These are phyloP conservation scores for Alternaria burnsii DNA, from an alignment of 2,329 filamentous ascomycete species.

Conservation along the genomic window DNA sequence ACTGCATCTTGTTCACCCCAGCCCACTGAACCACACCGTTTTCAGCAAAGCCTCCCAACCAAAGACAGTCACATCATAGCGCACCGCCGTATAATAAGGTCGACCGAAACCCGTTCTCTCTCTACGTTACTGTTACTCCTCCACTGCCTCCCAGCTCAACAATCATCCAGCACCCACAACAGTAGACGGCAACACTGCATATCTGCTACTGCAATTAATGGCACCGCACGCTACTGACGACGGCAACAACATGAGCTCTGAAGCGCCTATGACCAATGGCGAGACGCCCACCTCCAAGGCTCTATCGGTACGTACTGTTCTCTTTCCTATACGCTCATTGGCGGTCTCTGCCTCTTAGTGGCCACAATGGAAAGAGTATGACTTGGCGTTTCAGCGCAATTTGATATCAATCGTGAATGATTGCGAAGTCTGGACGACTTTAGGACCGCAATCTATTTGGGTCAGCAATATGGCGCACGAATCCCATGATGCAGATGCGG, in stretches of 20 bases:
- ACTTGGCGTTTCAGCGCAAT: neutral
- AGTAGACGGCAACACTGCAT: conserved; percentile 11
- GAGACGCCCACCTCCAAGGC: conserved; percentile 51
- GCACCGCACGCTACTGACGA: conserved; percentile 47
- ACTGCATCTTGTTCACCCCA: conserved; percentile 15
- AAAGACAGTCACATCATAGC: conserved; percentile 27
- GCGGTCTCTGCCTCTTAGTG: neutral
- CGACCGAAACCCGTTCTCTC: conserved; percentile 12
- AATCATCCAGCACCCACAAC: neutral
- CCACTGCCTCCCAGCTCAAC: conserved; percentile 20
- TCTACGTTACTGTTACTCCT: conserved; percentile 19
- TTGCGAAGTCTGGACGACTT: conserved; percentile 10
- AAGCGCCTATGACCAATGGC: conserved; percentile 50
- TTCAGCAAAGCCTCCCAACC: conserved; percentile 28
- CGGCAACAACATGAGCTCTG: conserved; percentile 43
- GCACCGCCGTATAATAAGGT: conserved; percentile 38
- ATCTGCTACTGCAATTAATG: conserved; percentile 25
- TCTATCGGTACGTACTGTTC: conserved; percentile 47
- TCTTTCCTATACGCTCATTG: neutral
- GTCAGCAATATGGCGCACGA: conserved; percentile 15
- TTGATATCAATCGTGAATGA: neutral
- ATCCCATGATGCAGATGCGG: conserved; percentile 20
- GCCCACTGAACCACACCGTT: conserved; percentile 28
- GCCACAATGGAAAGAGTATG: neutral
- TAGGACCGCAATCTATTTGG: conserved; percentile 13